Base-by-base conservation (phyloP, 2,329 filamentous ascomycete genomes). In the Alternaria sp. region DNA sequence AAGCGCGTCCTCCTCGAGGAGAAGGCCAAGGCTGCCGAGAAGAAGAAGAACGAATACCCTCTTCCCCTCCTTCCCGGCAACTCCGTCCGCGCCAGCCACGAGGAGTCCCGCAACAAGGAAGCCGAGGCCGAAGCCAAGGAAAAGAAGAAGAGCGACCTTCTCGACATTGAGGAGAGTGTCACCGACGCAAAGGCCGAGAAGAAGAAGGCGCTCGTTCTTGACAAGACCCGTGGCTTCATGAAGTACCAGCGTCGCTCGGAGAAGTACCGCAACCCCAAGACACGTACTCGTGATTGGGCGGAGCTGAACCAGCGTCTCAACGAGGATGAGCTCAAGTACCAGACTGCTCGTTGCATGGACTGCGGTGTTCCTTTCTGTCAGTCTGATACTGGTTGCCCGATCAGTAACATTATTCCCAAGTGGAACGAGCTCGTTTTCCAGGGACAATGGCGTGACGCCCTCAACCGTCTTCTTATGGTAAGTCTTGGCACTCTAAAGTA, bases 311-410 rank as follows among this genome's bases (percentile, higher is more conserved):
- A 89, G 74, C 91, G 95, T 62, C 87, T 98, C 52, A 93, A 92
- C 69, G 93, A 97, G 81, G 95, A 97, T 72, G 93, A 97, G 83
- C 89, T 97, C 68, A 97, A 97, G 84, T 97, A 97, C 78, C 95
- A 98, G 82, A 91, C 93, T 50, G 95, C 95, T 65, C 92, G 95
- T 69, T 98, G 95, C 85, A 98, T 98, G 95, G 95, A 98, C 83
- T 98, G 95, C 66, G 95, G 95, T 88, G 94, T 98, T 65, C 95
- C 95, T 2, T 98, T 98, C 87, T 98, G 95, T 75, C 95, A 98
- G 81, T 97, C 93, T 19, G 95, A 98, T 73, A 93, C 92, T 67
- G 95, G 95, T 52, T 98, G 95, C 79, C 95, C 95, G 2, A 97
- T 97, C 80, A 93, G 90, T 71, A 98, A 98, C 83, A 96, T 98